Conservation (phyloP, 257 asterid species). For the Capsicum chinense region DNA sequence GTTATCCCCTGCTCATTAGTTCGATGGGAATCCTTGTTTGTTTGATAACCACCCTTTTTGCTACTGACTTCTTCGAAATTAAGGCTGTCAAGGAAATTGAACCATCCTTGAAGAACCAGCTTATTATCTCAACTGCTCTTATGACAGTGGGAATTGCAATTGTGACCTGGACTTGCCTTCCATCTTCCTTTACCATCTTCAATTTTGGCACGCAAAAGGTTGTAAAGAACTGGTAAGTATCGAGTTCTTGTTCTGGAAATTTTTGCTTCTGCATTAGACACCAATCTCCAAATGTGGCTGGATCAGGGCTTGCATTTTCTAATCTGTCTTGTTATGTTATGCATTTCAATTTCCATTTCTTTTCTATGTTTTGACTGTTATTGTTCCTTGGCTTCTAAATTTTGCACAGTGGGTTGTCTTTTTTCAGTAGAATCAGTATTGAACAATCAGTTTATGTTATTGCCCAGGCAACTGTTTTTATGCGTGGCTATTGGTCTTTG, state of each 20-base stretch:
- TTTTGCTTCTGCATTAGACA: neutral
- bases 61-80: slow-evolving; percentile 21
- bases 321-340: neutral
- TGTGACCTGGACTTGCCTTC: slow-evolving; percentile 77
- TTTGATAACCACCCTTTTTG: slow-evolving; percentile 71
- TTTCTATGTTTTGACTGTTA: slow-evolving; percentile 5
- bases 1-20: slow-evolving; percentile 77
- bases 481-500: slow-evolving; percentile 89
- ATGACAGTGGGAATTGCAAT: slow-evolving; percentile 80
- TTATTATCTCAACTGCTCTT: slow-evolving; percentile 76
- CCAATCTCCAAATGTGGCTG: slow-evolving; percentile 6
- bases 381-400: slow-evolving; percentile 12
- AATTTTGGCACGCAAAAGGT: slow-evolving; percentile 76
- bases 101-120: slow-evolving; percentile 66
- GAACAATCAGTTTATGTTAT: slow-evolving; percentile 10
- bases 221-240: slow-evolving; percentile 58
- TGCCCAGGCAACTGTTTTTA: slow-evolving; percentile 75
- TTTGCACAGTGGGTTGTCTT: neutral
- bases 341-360: slow-evolving; percentile 9
- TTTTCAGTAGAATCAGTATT: neutral
- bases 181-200: slow-evolving; percentile 77
- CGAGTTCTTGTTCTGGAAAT: neutral
- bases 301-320: slow-evolving; percentile 3
- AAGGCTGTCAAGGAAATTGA: slow-evolving; percentile 27
- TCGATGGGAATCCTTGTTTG: slow-evolving; percentile 88